Base-by-base conservation (phyloP, 495 filamentous ascomycete species). In the Stereocaulon alpinum region DNA sequence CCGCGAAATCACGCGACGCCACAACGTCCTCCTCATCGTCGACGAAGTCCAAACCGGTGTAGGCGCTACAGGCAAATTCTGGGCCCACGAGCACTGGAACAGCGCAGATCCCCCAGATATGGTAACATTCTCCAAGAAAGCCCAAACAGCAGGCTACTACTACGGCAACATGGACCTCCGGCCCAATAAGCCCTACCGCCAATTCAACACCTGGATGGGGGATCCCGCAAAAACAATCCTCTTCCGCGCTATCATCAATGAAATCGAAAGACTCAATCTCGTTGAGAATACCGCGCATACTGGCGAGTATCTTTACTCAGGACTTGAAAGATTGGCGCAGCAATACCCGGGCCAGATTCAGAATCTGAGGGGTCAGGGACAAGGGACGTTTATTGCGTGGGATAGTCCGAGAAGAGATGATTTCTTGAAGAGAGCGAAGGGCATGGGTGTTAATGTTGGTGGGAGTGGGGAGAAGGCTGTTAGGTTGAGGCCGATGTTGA, bases 181-280 rank as follows among this genome's bases (percentile, higher is more conserved):
- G n/a, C 93, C 93, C 51, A 96, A 96, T 77, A 92, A 92, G 80
- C 90, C 93, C n/a, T 97, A 96, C 80, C 84, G 93, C 53, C 93
- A 98, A 74, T 98, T 97, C 77, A 98, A 98, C 76, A 98, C 94
- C 60, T 98, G 93, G 93, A 96, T 98, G 91, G 93, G 93, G 70
- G 93, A 98, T 75, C 93, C 93, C 32, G 84, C 88, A 11, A 84
- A 89, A 51, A 91, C 89, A 10, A 76, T 97, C 60, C 80, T 97
- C 60, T 98, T 96, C 84, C 82, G 87, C 58, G 89, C 86, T 64
- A 96, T 98, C 73, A 83, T 95, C 68, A 72, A 88, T 43, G 91
- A 97, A 75, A 87, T 98, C 54, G 83, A 95, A 74, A 77, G 83
- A 44, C 76, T 89, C 18, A 79, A 85, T 58, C 79, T 98, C 12